phyloP scores from a whole-genome alignment of 2,329 filamentous ascomycete genomes.

The Acrodontium crateriforme region DNA sequence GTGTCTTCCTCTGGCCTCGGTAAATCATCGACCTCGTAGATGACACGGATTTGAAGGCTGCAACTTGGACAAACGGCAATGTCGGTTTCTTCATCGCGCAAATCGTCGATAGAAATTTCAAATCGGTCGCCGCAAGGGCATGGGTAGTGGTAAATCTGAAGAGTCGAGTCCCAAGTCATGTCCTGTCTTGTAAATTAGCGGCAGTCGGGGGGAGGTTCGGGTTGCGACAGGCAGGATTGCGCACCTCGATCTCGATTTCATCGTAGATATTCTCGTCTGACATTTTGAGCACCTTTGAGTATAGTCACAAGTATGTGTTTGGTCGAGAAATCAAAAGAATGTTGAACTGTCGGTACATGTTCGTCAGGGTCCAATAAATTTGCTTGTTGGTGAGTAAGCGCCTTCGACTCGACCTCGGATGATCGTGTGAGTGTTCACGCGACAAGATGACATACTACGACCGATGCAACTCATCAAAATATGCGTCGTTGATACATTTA shows the following conservation, averaged over 20 bases:
- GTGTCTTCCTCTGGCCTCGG: slow-evolving; percentile 29
- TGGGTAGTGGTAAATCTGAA: slow-evolving; percentile 88
- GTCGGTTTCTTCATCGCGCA: slow-evolving; percentile 69
- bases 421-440: no score
- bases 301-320: no score
- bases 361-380: no score
- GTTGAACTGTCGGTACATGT: no score
- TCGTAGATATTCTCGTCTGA: slow-evolving; percentile 66
- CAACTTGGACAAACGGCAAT: slow-evolving; percentile 97
- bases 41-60: slow-evolving; percentile 89
- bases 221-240: neutral
- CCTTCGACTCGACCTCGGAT: no score
- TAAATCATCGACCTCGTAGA: slow-evolving; percentile 59
- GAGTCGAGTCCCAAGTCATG: slow-evolving; percentile 73
- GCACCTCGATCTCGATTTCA: slow-evolving; percentile 81
- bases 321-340: no score
- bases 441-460: no score
- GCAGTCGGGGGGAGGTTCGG: neutral
- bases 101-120: slow-evolving; percentile 72
- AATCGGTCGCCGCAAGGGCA: slow-evolving; percentile 96
- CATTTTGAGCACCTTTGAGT: no score
- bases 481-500: no score
- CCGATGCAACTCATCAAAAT: no score
- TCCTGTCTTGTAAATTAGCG: no score
- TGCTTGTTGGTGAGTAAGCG: no score